Evolutionary conservation across 202 grass and related monocot genomes (phyloP), one percentile per base, ranked within the genome.

Genomic region (Tripidium arundinaceum): DNA sequence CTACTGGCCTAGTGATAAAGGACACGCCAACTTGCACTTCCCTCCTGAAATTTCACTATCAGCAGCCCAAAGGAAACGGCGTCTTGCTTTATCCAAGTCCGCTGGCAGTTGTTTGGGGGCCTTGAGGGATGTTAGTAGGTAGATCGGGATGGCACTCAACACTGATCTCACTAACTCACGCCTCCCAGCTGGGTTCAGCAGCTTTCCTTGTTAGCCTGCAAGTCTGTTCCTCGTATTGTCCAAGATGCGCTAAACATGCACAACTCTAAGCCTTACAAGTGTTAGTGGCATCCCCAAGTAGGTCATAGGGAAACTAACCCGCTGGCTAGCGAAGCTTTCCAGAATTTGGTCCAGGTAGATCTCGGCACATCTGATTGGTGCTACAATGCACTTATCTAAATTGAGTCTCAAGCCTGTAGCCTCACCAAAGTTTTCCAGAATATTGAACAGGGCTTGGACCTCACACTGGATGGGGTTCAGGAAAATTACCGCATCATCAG

Each of bases 251-350:
- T 60, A 22, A 2, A 60, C 4, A 2, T 60, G 57, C 0, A 26
- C 22, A 2, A 60, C 25, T 0, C 3, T 26, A 0, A 60, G 7
- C 2, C 22, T 22, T 8, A 21, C 57, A 2, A 60, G 1, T 0
- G 57, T 11, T 8, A 60, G 7, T 11, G 57, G 57, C 2, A 27
- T 1, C 0, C 57, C 57, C 7, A 60, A 2, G 0, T 60, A 60
- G 0, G 0, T 26, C 0, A 60, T 8, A 0, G 57, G 57, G 1
- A 60, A 60, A n/a, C 0, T 21, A 2, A 0, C 2, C 3, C 3
- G 0, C 1, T 8, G 57, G 24, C n/a, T 22, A 11, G 0, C 0
- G 1, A 60, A 60, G 8, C 2, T 4, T 9, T 7, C 21, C 2
- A 60, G 22, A 11, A 26, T 18, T 2, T 3, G 8, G 2, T 60